These are phyloP conservation scores for Talaromyces stipitatus DNA, from an alignment of 495 filamentous ascomycete species.

Conservation along the genomic window DNA sequence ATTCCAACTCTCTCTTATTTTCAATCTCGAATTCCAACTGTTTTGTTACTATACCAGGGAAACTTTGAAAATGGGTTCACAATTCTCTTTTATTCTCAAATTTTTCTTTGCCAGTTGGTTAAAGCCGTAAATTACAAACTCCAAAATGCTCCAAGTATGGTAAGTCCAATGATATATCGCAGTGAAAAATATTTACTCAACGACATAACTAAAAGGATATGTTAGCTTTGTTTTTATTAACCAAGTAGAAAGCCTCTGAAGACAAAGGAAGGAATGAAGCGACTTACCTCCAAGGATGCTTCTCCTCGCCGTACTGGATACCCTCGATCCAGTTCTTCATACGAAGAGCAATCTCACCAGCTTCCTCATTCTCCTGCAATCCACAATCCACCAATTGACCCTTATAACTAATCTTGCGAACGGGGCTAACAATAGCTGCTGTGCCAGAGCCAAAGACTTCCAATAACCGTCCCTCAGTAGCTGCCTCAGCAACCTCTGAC, in stretches of 20 bases:
- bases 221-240: not conserved
- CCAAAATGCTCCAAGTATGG: not conserved
- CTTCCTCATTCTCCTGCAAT: constrained; percentile 68
- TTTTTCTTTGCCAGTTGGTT: not conserved
- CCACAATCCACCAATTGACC: constrained; percentile 73
- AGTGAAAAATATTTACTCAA: not conserved
- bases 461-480: constrained; percentile 74
- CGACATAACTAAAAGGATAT: not conserved
- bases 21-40: too few relatives aligned
- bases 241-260: too few relatives aligned
- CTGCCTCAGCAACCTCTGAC: constrained; percentile 68
- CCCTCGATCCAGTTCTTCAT: constrained; percentile 97
- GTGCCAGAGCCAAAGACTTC: constrained; percentile 94
- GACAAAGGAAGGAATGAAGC: too few relatives aligned
- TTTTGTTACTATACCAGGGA: too few relatives aligned
- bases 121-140: constrained; percentile 3
- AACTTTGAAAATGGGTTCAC: not conserved
- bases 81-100: not conserved
- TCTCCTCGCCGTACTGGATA: constrained; percentile 89
- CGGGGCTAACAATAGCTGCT: constrained; percentile 66
- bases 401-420: constrained; percentile 79
- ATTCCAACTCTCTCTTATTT: too few relatives aligned
- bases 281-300: constrained; percentile 70
- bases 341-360: constrained; percentile 69
- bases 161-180: not conserved